Evolutionary conservation across 306 rosid species (phyloP).

Genomic region (Parietaria judaica): DNA sequence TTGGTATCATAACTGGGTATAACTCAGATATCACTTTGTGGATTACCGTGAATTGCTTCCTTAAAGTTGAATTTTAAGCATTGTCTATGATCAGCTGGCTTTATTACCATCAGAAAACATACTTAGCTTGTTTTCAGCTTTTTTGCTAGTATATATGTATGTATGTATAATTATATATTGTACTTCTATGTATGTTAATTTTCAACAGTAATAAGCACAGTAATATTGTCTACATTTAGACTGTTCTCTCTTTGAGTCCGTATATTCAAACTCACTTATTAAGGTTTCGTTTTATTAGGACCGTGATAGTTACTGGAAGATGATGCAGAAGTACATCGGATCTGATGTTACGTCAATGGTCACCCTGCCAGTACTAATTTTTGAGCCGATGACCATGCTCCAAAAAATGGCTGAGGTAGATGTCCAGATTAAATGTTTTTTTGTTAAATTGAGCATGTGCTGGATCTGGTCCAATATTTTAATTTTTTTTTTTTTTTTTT

Average conservation of each 20-base stretch:
- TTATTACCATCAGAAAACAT: no score
- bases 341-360: slow-evolving; percentile 86
- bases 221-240: not conserved
- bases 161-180: no score
- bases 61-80: no score
- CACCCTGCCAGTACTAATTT: slow-evolving; percentile 77
- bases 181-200: not conserved
- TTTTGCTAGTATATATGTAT: not conserved
- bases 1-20: no score
- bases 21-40: no score
- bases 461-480: not conserved
- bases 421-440: slow-evolving; percentile 1
- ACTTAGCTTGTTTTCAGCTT: no score
- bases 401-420: slow-evolving; percentile 91
- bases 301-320: slow-evolving; percentile 90
- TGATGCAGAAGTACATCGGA: slow-evolving; percentile 90
- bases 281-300: slow-evolving; percentile 35
- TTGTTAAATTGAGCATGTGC: slow-evolving; percentile 6
- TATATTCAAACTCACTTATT: slow-evolving; percentile 4
- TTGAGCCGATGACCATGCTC: slow-evolving; percentile 96
- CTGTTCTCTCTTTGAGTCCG: not conserved
- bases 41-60: no score
- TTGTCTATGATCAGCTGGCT: no score
- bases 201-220: not conserved
- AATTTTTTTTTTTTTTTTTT: slow-evolving; percentile 4